A percentile compares a stretch with the other conserved stretches of the same genome.
phyloP scores from a whole-genome alignment of 2,329 filamentous ascomycete species.

The Ascosphaera apis region DNA sequence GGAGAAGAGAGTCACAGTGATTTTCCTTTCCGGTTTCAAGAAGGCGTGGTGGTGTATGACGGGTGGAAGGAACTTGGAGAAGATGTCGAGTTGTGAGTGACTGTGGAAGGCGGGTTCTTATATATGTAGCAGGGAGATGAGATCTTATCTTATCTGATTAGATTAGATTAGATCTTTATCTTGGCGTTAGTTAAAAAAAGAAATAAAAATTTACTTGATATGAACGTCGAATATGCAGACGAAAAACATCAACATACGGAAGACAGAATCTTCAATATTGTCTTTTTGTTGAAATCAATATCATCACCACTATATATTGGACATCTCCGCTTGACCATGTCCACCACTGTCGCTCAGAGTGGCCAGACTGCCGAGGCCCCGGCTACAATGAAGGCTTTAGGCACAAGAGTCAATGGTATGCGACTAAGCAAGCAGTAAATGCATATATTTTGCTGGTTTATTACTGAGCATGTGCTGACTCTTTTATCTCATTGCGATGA shows the following conservation, averaged over 20 bases:
- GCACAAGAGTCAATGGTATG: not conserved
- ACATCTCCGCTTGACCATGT: not conserved
- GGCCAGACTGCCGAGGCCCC: not conserved
- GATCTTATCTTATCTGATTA: not conserved
- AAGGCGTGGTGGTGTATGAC: no score
- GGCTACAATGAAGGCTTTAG: not conserved
- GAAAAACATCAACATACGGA: not conserved
- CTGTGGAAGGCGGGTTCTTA: no score
- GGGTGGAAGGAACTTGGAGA: no score
- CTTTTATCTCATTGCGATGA: conserved; percentile 1
- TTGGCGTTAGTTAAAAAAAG: not conserved
- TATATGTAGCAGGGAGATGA: not conserved
- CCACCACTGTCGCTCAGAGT: not conserved
- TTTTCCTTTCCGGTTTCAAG: no score
- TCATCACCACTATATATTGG: no score
- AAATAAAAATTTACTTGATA: not conserved
- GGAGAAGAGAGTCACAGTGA: no score
- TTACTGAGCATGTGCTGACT: no score
- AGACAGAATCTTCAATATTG: not conserved
- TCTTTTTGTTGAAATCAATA: no score
- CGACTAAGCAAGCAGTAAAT: not conserved
- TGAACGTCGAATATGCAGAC: not conserved
- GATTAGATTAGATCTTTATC: not conserved
- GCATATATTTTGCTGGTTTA: not conserved
- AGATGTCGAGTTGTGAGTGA: no score